Evolutionary conservation across 169 alveolate genomes (phyloP).

Genomic region (Cryptosporidium sp.): DNA sequence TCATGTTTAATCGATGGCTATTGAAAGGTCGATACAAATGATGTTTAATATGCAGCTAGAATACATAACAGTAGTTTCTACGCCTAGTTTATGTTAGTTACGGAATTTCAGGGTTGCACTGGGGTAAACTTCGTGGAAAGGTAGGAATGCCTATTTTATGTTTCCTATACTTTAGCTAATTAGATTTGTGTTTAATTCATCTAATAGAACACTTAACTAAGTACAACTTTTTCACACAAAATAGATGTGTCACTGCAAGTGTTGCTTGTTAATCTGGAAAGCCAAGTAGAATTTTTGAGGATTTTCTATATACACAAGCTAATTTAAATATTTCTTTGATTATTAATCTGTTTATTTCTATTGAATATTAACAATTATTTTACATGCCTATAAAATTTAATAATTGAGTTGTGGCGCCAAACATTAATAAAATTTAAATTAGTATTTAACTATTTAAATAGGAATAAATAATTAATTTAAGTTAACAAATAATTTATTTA

Average conservation of each 20-base stretch:
- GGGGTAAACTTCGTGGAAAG: neutral
- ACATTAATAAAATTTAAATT: neutral
- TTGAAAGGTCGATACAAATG: no score
- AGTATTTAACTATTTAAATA: neutral
- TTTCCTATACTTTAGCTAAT: neutral
- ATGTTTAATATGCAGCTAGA: no score
- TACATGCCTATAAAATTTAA: neutral
- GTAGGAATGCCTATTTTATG: neutral
- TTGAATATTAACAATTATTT: no score
- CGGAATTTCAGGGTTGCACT: neutral
- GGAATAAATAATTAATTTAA: neutral
- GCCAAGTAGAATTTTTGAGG: no score
- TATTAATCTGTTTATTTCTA: neutral
- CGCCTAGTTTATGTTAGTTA: no score
- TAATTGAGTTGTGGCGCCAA: conserved; percentile 4
- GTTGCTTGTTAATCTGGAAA: neutral
- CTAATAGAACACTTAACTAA: neutral
- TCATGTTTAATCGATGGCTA: no score
- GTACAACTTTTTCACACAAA: neutral
- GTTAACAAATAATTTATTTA: no score
- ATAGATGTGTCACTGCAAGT: neutral
- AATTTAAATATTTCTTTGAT: no score
- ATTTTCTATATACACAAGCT: no score
- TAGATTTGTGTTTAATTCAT: no score
- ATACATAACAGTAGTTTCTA: no score